A percentile compares a stretch with the other conserved stretches of the same genome.
Evolutionary conservation across 2,329 filamentous ascomycete genomes (phyloP).

Genomic region (Myrmaecium sp.): DNA sequence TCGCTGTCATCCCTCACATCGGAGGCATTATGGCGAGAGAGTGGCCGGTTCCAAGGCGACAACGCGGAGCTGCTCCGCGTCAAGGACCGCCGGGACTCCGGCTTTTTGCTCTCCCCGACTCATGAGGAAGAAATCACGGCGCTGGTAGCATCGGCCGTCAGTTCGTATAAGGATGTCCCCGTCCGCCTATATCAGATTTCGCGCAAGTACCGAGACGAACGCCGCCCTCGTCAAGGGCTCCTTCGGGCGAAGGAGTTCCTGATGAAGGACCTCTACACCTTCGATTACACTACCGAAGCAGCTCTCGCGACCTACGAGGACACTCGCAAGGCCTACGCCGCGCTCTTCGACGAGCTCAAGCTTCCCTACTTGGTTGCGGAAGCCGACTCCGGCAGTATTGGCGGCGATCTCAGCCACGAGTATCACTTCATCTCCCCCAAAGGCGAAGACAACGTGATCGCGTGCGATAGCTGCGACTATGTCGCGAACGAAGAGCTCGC

Average conservation of each 20-base stretch:
- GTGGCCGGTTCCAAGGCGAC: conserved; percentile 59
- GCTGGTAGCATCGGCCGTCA: conserved; percentile 54
- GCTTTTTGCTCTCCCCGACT: conserved; percentile 71
- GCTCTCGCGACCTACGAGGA: conserved; percentile 66
- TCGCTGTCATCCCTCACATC: conserved; percentile 75
- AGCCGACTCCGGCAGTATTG: conserved; percentile 93
- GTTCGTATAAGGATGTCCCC: conserved; percentile 75
- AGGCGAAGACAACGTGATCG: conserved; percentile 74
- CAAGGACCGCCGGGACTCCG: conserved; percentile 56
- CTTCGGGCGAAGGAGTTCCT: conserved; percentile 79
- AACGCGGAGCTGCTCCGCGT: conserved; percentile 81
- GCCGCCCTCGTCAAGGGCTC: conserved; percentile 72
- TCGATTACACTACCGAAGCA: conserved; percentile 51
- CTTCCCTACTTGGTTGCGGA: conserved; percentile 71
- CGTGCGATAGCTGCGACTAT: conserved; percentile 56
- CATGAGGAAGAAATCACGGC: conserved; percentile 93
- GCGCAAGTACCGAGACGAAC: conserved; percentile 88
- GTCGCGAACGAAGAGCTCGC: conserved; percentile 82
- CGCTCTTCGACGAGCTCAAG: conserved; percentile 67
- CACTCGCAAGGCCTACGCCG: conserved; percentile 56
- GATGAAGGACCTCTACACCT: conserved; percentile 98
- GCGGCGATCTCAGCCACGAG: conserved; percentile 82
- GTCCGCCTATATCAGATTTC: conserved; percentile 82
- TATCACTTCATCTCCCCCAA: conserved; percentile 69
- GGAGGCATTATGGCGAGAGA: conserved; percentile 66